These are phyloP conservation scores for Aspergillus eucalypticola DNA, from an alignment of 2,329 filamentous ascomycete genomes.

Conservation along the genomic window DNA sequence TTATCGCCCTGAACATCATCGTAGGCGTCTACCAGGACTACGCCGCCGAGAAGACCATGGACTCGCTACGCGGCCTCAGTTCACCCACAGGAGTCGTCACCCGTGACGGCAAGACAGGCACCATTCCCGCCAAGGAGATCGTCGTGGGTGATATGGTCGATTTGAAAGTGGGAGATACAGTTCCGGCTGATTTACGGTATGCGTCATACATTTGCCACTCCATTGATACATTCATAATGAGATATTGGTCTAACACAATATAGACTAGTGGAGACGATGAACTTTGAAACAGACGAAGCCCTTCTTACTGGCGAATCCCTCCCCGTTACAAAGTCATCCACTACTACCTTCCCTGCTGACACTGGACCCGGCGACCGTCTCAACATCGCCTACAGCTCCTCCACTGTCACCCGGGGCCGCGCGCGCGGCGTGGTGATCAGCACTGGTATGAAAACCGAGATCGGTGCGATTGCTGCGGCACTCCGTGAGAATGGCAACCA, in stretches of 20 bases:
- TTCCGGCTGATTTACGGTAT: conserved; percentile 63
- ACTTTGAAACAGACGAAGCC: conserved; percentile 72
- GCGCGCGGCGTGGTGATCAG: conserved; percentile 61
- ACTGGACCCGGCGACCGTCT: conserved; percentile 61
- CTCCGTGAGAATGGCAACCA: conserved; percentile 62
- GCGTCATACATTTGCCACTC: conserved; percentile 2
- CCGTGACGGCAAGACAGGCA: conserved; percentile 57
- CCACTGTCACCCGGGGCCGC: conserved; percentile 62
- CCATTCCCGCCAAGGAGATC: conserved; percentile 58
- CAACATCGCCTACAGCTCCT: conserved; percentile 64
- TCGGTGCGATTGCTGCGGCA: conserved; percentile 64
- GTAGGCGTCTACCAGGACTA: conserved; percentile 65
- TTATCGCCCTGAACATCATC: conserved; percentile 59
- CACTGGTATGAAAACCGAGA: conserved; percentile 64
- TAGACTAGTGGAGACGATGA: conserved; percentile 62
- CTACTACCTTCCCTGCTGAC: conserved; percentile 48
- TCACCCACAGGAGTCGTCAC: conserved; percentile 60
- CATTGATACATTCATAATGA: no score
- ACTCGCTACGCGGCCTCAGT: conserved; percentile 57
- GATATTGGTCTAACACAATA: no score
- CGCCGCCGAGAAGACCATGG: conserved; percentile 63
- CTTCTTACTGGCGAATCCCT: conserved; percentile 64
- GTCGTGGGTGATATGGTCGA: conserved; percentile 63
- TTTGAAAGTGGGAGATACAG: conserved; percentile 60
- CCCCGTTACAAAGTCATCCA: conserved; percentile 57